phyloP scores from a whole-genome alignment of 2,329 filamentous ascomycete species.

The Xylaria sp. region DNA sequence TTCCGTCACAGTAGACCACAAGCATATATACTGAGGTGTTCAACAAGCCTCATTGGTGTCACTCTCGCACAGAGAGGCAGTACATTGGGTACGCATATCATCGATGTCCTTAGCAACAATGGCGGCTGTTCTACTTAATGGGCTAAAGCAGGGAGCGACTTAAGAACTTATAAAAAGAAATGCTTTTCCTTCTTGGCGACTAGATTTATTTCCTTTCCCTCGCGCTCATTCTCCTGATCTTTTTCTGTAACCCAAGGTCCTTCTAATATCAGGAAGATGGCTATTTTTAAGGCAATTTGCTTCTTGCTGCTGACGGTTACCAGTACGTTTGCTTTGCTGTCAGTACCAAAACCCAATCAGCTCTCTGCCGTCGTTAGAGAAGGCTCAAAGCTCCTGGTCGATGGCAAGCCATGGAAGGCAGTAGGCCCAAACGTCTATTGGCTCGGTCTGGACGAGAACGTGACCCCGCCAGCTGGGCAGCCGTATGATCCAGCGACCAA shows the following conservation, averaged over 20 bases:
- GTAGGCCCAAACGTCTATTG: constrained; percentile 62
- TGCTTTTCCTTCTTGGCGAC: background rate
- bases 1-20: constrained; percentile 17
- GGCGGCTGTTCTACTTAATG: constrained; percentile 9
- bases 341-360: constrained; percentile 14
- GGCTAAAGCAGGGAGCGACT: constrained; percentile 11
- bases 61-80: background rate
- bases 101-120: background rate
- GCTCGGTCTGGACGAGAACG: constrained; percentile 62
- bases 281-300: constrained; percentile 33
- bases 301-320: constrained; percentile 33
- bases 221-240: background rate
- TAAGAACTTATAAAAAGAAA: constrained; percentile 11
- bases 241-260: background rate
- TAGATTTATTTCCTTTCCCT: background rate
- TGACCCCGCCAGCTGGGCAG: constrained; percentile 54
- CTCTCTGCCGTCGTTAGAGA: constrained; percentile 50
- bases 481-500: constrained; percentile 57
- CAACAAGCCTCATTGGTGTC: constrained; percentile 23
- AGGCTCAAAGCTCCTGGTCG: constrained; percentile 51
- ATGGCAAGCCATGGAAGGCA: constrained; percentile 55
- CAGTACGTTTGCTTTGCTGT: constrained; percentile 30
- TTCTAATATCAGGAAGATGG: constrained; percentile 18
- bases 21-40: background rate
- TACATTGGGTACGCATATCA: background rate